Conservation (phyloP, 148 eudicot species). For the Simmondsia chinensis region DNA sequence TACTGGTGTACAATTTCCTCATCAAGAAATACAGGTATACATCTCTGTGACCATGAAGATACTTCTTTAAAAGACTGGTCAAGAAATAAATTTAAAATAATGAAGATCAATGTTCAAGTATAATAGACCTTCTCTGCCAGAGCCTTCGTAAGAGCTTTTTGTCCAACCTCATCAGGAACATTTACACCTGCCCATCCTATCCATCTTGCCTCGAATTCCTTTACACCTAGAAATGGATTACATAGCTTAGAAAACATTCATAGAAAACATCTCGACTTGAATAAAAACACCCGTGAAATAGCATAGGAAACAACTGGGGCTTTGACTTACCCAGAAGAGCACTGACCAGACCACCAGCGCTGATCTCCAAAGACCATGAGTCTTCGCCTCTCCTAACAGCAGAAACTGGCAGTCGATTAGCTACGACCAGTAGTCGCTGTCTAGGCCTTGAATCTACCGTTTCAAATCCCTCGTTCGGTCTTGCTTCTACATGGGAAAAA, state of each 20-base stretch:
- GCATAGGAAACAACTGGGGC: too few relatives aligned
- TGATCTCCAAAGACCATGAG: conserved; percentile 85
- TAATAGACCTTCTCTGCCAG: conserved; percentile 71
- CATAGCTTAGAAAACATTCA: too few relatives aligned
- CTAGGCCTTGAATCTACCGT: conserved; percentile 36
- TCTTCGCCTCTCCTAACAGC: conserved; percentile 87
- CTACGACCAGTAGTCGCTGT: conserved; percentile 82
- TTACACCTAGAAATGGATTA: conserved; percentile 71
- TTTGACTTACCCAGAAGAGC: conserved; percentile 89
- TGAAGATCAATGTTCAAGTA: background rate
- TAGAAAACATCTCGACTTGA: too few relatives aligned
- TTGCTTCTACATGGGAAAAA: conserved; percentile 40
- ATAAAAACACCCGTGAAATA: too few relatives aligned
- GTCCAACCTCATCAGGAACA: conserved; percentile 86
- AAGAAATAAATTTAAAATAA: background rate
- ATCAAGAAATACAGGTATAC: conserved; percentile 88
- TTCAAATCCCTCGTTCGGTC: conserved; percentile 34
- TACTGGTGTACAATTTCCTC: conserved; percentile 88
- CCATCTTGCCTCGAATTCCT: conserved; percentile 94
- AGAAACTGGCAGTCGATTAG: conserved; percentile 86
- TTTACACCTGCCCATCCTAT: conserved; percentile 98
- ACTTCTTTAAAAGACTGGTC: too few relatives aligned
- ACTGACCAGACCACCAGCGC: conserved; percentile 88
- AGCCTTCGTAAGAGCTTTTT: conserved; percentile 60
- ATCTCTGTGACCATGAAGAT: conserved; percentile 57